Conservation (phyloP, 257 asterid species). For the Solanum piurae region DNA sequence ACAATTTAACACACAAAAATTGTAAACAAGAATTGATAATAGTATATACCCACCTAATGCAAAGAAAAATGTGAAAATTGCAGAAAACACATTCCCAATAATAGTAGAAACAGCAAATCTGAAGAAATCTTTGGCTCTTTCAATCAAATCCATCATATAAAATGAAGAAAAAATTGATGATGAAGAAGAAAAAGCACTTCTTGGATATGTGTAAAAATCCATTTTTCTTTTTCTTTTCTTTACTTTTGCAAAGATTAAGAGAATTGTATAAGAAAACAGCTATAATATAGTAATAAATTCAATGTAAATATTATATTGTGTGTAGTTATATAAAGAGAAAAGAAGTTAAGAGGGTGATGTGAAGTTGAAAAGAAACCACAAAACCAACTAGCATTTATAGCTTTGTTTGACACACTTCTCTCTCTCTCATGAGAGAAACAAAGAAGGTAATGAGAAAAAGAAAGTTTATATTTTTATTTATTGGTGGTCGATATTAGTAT, state of each 20-base stretch:
- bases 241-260: neutral
- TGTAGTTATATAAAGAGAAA: neutral
- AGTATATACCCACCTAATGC: constrained; percentile 40
- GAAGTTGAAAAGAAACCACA: constrained; percentile 1
- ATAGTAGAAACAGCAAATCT: constrained; percentile 47
- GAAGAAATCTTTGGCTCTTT: constrained; percentile 48
- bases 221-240: neutral
- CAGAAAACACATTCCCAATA: constrained; percentile 65
- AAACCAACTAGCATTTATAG: neutral
- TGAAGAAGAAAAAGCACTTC: constrained; percentile 36
- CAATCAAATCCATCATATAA: constrained; percentile 25
- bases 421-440: neutral
- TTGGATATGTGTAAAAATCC: constrained; percentile 69
- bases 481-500: neutral
- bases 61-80: constrained; percentile 65
- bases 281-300: neutral
- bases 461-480: neutral
- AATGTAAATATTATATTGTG: neutral
- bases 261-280: neutral
- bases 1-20: neutral
- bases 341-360: neutral
- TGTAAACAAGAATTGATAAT: neutral
- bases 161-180: constrained; percentile 39
- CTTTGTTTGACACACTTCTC: neutral
- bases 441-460: neutral